Conservation (phyloP, 768 basidiomycete species). For the Kwoniella shandongensis region DNA sequence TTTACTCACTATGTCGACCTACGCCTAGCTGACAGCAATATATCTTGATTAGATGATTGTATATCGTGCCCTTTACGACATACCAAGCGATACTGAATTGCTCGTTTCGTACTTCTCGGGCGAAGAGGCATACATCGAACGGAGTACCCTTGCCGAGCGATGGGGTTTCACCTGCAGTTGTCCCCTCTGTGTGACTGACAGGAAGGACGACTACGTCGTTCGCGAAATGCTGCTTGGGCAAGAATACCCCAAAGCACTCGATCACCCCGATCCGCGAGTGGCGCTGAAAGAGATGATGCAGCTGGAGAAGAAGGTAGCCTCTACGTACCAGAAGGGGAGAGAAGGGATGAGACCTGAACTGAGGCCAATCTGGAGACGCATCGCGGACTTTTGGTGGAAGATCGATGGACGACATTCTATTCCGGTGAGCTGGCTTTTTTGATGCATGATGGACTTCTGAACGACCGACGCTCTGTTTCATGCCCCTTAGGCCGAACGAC, state of each 20-base stretch:
- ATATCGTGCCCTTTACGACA: constrained; percentile 7
- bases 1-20: not conserved
- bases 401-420: not conserved
- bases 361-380: not conserved
- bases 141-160: not conserved
- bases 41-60: constrained; percentile 5
- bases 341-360: not conserved
- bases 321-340: not conserved
- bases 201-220: not conserved
- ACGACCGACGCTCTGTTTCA: not conserved
- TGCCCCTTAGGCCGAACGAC: not conserved
- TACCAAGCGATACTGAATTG: constrained; percentile 1
- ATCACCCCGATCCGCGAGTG: not conserved
- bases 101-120: not conserved
- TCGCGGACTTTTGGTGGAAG: not conserved
- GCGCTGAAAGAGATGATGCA: not conserved
- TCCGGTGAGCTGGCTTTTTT: not conserved
- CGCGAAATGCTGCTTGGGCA: not conserved
- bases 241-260: too few relatives aligned
- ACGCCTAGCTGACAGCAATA: not conserved
- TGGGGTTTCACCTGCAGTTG: constrained; percentile 5
- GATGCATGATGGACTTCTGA: too few relatives aligned
- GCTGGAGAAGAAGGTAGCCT: not conserved
- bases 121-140: not conserved
- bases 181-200: constrained; percentile 4